Conservation (phyloP, 306 rosid genomes). For the Arachis stenosperma region DNA sequence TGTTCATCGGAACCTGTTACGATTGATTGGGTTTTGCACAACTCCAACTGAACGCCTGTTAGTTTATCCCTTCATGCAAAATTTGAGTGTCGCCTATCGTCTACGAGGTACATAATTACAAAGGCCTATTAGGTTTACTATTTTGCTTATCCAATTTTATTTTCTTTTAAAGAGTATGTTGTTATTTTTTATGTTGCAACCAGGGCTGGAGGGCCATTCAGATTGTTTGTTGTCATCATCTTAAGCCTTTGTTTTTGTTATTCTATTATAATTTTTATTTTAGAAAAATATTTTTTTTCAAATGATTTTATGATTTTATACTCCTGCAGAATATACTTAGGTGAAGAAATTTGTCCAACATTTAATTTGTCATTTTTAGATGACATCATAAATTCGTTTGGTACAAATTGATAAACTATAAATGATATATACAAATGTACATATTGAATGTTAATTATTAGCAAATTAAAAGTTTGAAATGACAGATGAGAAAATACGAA, state of each 20-base stretch:
- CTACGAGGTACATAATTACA: constrained; percentile 69
- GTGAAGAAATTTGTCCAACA: constrained; percentile 6
- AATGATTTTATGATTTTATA: not conserved
- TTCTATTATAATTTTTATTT: too few relatives aligned
- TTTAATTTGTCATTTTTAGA: not conserved
- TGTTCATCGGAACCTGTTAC: constrained; percentile 85
- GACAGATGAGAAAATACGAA: not conserved
- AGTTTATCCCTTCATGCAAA: constrained; percentile 98
- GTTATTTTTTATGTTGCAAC: constrained; percentile 9
- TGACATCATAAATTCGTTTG: not conserved
- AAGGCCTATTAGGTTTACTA: constrained; percentile 17
- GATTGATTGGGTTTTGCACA: constrained; percentile 91
- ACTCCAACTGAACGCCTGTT: constrained; percentile 92
- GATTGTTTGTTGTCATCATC: constrained; percentile 25
- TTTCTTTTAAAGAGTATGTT: constrained; percentile 18
- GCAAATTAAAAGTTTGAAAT: not conserved
- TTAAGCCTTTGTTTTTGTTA: not conserved
- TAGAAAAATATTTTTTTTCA: not conserved
- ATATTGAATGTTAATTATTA: not conserved
- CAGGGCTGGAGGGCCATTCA: constrained; percentile 10
- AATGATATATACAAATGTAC: not conserved
- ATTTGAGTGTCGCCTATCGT: constrained; percentile 91
- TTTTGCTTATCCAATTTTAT: constrained; percentile 19
- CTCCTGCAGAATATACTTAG: not conserved
- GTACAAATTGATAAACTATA: not conserved